These are phyloP conservation scores for Comarum palustre DNA, from an alignment of 306 rosid species.

Conservation along the genomic window DNA sequence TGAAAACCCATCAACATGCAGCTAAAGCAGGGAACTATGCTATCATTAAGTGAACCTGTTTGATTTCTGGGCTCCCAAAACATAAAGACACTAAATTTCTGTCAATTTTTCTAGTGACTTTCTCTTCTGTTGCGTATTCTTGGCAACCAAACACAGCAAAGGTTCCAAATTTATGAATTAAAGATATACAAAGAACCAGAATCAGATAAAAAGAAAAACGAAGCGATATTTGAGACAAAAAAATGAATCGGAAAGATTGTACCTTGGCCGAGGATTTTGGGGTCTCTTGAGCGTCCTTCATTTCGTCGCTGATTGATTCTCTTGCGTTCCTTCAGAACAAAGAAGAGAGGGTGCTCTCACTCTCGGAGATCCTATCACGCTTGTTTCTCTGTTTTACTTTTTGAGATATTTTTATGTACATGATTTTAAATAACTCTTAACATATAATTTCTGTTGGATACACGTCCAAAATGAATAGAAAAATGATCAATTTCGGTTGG, in stretches of 20 bases:
- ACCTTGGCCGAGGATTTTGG: constrained; percentile 33
- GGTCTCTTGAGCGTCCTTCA: constrained; percentile 19
- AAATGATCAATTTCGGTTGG: too few relatives aligned
- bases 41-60: background rate
- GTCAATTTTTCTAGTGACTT: background rate
- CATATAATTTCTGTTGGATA: too few relatives aligned
- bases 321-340: background rate
- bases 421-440: too few relatives aligned
- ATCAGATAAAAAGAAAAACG: background rate
- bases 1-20: background rate
- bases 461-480: too few relatives aligned
- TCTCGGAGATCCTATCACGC: background rate
- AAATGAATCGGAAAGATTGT: background rate
- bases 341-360: background rate
- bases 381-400: too few relatives aligned
- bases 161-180: background rate
- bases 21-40: background rate
- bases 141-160: constrained; percentile 3
- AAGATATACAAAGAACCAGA: background rate
- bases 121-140: background rate
- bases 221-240: background rate
- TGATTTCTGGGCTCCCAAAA: constrained; percentile 7
- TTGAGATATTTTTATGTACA: too few relatives aligned
- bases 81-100: background rate
- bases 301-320: background rate